Evolutionary conservation across 495 filamentous ascomycete genomes (phyloP).

Genomic region (Aspergillus kassunensis): DNA sequence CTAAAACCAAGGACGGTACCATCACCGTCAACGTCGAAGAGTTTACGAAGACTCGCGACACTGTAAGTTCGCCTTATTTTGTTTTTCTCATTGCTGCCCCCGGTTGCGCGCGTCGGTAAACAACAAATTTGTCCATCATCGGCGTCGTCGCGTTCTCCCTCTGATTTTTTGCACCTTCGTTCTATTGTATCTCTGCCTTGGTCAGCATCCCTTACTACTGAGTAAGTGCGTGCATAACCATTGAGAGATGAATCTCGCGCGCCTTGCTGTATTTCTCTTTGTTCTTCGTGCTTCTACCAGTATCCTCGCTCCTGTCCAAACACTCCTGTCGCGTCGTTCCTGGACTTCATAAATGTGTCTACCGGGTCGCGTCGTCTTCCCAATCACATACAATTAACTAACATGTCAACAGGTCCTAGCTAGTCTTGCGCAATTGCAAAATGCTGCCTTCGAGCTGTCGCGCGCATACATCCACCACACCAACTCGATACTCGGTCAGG

Average conservation of each 20-base stretch:
- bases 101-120: background rate
- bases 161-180: background rate
- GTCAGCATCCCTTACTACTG: background rate
- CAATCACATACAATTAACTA: conserved; percentile 12
- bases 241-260: background rate
- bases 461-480: conserved; percentile 79
- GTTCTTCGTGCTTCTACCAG: background rate
- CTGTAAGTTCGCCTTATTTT: conserved; percentile 48
- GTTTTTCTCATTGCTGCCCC: conserved; percentile 1
- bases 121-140: background rate
- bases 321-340: too few relatives aligned
- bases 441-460: conserved; percentile 67
- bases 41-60: conserved; percentile 60
- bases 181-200: background rate
- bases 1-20: conserved; percentile 30
- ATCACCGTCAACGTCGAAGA: conserved; percentile 54
- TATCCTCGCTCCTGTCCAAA: conserved; percentile 14
- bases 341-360: too few relatives aligned
- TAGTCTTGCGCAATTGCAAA: conserved; percentile 67
- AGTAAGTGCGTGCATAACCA: background rate
- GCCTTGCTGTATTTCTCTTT: background rate
- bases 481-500: conserved; percentile 68
- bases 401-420: conserved; percentile 59
- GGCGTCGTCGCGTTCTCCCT: background rate
- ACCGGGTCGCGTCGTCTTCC: background rate